These are phyloP conservation scores for Yarrowia yakushimensis DNA, from an alignment of 805 yeast species.

Conservation along the genomic window DNA sequence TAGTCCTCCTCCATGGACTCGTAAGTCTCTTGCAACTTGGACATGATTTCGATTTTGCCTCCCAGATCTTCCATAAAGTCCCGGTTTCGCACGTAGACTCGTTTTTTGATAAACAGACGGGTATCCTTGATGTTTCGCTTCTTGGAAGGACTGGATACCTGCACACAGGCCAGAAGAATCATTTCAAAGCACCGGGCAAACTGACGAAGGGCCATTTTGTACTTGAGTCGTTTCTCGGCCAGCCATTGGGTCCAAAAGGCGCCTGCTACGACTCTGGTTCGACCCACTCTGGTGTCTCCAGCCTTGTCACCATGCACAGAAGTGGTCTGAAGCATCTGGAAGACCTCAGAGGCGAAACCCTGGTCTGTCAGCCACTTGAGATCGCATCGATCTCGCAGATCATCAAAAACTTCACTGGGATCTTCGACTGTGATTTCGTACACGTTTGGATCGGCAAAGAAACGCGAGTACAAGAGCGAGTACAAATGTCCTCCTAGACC, in stretches of 20 bases:
- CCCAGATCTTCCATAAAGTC: conserved; percentile 65
- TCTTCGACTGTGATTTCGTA: conserved; percentile 86
- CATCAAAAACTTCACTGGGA: conserved; percentile 90
- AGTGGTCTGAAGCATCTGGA: conserved; percentile 33
- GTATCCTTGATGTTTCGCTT: conserved; percentile 34
- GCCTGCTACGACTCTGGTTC: conserved; percentile 26
- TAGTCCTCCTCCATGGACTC: conserved; percentile 69
- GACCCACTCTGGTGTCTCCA: conserved; percentile 26
- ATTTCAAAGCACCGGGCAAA: conserved; percentile 74
- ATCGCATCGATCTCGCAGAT: conserved; percentile 80
- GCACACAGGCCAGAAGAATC: conserved; percentile 48
- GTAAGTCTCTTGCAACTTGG: conserved; percentile 74
- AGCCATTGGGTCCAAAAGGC: conserved; percentile 40
- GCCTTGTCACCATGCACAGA: conserved; percentile 29
- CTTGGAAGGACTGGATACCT: conserved; percentile 23
- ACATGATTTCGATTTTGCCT: conserved; percentile 59
- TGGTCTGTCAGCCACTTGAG: conserved; percentile 46
- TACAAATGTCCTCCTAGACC: conserved; percentile 68
- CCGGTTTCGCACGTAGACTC: conserved; percentile 73
- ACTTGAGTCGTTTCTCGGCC: conserved; percentile 38
- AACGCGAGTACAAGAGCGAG: conserved; percentile 48
- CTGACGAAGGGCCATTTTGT: conserved; percentile 74
- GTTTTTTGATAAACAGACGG: conserved; percentile 63
- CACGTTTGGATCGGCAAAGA: conserved; percentile 53
- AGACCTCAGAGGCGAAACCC: conserved; percentile 3